Evolutionary conservation across 768 basidiomycete species (phyloP), one percentile per base, ranked within the genome.

Genomic region (Cyathus striatus): DNA sequence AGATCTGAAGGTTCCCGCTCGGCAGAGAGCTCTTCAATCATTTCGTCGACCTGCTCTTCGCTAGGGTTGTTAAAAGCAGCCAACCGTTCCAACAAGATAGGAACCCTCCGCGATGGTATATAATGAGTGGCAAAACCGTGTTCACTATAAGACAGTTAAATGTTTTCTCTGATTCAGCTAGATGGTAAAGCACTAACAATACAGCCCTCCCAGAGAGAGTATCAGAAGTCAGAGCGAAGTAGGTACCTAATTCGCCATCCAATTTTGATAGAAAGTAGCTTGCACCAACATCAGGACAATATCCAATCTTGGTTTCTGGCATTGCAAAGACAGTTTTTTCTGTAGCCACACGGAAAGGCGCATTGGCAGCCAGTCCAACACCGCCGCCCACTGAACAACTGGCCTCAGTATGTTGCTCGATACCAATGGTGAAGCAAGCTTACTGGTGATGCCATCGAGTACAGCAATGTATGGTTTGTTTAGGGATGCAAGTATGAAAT

Each of bases 251-350:
- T 50, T 91, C 73, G 9, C 96, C 96, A 56, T 99, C 96, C 47
- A 97, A 65, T 49, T 84, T 79, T 26, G 92, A 83, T 39, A 99
- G 69, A 69, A 92, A 94, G 66, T 80, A 89, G 53, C 79, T 92
- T 22, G 85, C 86, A 16, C 96, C 96, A 20, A 99, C 94, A 63
- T 99, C 95, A 22, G 95, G 94, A 49, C 68, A 81, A 58, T 89
- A 91, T 34, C 86, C 88, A 54, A 93, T 92, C 55, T 86, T 88
- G 10, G 89, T 92, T 68, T 99, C 96, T 13, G 96, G 96, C 96
- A 98, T 98, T 5, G 92, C 86, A 59, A 97, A 89, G 1, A 76
- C 45, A 0, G 94, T 96, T 21, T 86, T 87, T 61, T 95, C 92
- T 3, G 95, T 98, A 3, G 94, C 94, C 43, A 99, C 77, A 47